These are phyloP conservation scores for Crithidia sp. DNA, from an alignment of 208 protist genomes.

Conservation along the genomic window DNA sequence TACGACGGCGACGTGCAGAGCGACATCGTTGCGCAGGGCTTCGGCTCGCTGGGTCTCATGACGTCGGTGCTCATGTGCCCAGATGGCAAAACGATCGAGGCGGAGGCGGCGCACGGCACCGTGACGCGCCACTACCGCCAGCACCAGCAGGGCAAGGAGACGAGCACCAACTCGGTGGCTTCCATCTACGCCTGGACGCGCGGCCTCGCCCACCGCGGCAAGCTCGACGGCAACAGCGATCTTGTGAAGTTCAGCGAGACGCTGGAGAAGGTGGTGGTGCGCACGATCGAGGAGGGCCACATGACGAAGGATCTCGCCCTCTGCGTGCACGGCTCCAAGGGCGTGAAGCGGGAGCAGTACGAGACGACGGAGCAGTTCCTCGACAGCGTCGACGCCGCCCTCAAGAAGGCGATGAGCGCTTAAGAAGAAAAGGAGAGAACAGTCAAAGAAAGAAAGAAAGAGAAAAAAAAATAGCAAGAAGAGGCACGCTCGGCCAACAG, in stretches of 20 bases:
- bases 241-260: slow-evolving; percentile 87
- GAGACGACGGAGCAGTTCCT: slow-evolving; percentile 90
- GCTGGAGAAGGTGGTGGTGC: slow-evolving; percentile 93
- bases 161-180: slow-evolving; percentile 98
- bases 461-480: no score
- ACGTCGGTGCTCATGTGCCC: slow-evolving; percentile 97
- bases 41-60: slow-evolving; percentile 98
- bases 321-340: slow-evolving; percentile 88
- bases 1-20: slow-evolving; percentile 99
- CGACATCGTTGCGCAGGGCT: slow-evolving; percentile 98
- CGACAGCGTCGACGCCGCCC: slow-evolving; percentile 72
- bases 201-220: slow-evolving; percentile 94
- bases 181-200: slow-evolving; percentile 98
- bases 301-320: slow-evolving; percentile 99
- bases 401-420: slow-evolving; percentile 56
- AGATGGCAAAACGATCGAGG: slow-evolving; percentile 97
- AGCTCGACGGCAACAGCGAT: slow-evolving; percentile 94
- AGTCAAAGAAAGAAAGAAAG: no score
- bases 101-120: slow-evolving; percentile 98
- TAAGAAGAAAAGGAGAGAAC: slow-evolving; percentile 34
- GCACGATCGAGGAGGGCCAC: slow-evolving; percentile 92
- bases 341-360: slow-evolving; percentile 85
- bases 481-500: no score
- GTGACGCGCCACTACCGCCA: slow-evolving; percentile 98
- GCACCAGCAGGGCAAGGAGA: slow-evolving; percentile 96